Evolutionary conservation across 2,329 filamentous ascomycete species (phyloP), one percentile per base, ranked within the genome.

Genomic region (Fusarium pseudocircinatum): DNA sequence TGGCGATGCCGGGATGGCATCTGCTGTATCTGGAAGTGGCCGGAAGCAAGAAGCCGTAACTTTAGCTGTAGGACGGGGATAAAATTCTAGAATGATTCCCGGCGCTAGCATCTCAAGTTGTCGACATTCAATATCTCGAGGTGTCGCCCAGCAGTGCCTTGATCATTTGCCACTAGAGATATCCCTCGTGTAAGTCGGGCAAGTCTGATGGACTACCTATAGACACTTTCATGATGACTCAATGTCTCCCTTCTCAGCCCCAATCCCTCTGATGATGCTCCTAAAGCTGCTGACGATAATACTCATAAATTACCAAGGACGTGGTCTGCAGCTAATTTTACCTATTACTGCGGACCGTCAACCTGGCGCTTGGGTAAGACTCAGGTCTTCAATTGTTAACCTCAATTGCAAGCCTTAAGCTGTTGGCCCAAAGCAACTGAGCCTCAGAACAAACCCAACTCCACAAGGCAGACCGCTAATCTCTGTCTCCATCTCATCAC

Each of bases 41-140:
- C 71, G 71, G 71, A 36, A 60, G 24, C 49, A 26, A 50, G 20
- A 47, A 65, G 59, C 63, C 70, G 62, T 40, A 42, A n/a, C 28
- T 26, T 20, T 16, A 24, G 57, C 14, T 63, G 34, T 36, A 43
- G 24, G n/a, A 28, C 40, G 57, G 53, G 30, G 22, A 61, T 60
- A 28, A 37, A 34, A 40, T 74, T 69, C 71, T 72, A 72, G 71
- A 74, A 74, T 47, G 50, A 49, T 74, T 74, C 62, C 40, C 37
- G 24, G 54, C 65, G 60, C 39, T 52, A 46, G 26, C 30, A 54
- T 63, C 34, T 28, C 50, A 43, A 28, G 46, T 60, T 53, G 28
- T 54, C 26, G n/a, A 37, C 5, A 20, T 42, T 8, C 14, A 67
- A 43, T 26, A 56, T 67, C 26, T 56, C 42, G 4, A 43, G 18